Evolutionary conservation across 1,284 basidiomycete species (phyloP).

Genomic region (Mycosarcoma maydis): DNA sequence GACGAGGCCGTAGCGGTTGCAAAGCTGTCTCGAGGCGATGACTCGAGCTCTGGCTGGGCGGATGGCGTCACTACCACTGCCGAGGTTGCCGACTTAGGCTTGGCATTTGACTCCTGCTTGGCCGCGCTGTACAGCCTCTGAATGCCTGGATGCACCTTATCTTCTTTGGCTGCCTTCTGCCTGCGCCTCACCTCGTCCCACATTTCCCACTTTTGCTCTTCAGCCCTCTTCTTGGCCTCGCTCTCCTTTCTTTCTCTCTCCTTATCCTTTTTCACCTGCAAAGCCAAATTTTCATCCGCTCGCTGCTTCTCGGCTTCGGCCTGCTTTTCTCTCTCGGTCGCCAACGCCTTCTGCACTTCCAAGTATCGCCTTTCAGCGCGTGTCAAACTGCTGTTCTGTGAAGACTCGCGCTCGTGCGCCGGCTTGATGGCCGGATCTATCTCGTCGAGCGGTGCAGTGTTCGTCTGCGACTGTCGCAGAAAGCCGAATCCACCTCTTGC

Average conservation of each 20-base stretch:
- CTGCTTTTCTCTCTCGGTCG: slow-evolving; percentile 47
- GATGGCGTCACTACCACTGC: neutral
- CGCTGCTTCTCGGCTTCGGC: slow-evolving; percentile 40
- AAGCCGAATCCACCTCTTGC: slow-evolving; percentile 3
- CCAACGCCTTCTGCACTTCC: slow-evolving; percentile 48
- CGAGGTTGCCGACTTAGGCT: neutral
- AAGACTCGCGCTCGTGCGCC: slow-evolving; percentile 12
- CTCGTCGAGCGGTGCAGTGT: slow-evolving; percentile 17
- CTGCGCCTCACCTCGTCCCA: slow-evolving; percentile 54
- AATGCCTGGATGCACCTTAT: slow-evolving; percentile 26
- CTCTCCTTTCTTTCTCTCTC: slow-evolving; percentile 41
- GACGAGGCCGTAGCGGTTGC: neutral
- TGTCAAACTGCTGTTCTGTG: slow-evolving; percentile 15
- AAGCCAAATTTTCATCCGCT: slow-evolving; percentile 17
- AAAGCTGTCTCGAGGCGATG: slow-evolving; percentile 1
- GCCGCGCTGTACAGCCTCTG: slow-evolving; percentile 39
- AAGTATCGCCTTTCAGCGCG: slow-evolving; percentile 45
- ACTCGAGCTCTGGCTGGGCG: neutral
- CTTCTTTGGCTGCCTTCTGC: slow-evolving; percentile 23
- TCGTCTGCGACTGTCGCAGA: slow-evolving; percentile 5
- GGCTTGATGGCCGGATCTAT: slow-evolving; percentile 42
- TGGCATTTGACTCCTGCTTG: neutral
- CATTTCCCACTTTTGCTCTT: slow-evolving; percentile 54
- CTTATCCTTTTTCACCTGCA: slow-evolving; percentile 30
- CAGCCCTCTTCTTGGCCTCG: slow-evolving; percentile 40